phyloP scores from a whole-genome alignment of 2,329 filamentous ascomycete genomes.

The Fusarium citri region DNA sequence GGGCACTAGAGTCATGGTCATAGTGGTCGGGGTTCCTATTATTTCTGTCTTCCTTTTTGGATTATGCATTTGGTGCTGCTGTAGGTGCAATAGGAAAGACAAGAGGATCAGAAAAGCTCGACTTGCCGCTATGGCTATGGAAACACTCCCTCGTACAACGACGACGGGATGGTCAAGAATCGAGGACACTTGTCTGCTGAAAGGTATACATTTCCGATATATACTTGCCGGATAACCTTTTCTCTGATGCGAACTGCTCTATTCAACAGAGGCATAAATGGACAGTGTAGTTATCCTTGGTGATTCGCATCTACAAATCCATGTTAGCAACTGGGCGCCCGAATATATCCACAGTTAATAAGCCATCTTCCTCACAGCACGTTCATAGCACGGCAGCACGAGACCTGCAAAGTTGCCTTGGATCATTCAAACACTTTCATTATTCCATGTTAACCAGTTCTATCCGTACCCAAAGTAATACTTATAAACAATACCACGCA shows the following conservation, averaged over 20 bases:
- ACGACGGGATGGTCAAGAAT: background rate
- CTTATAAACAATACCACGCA: conserved; percentile 32
- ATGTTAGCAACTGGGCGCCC: background rate
- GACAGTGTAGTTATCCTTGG: background rate
- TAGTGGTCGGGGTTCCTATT: background rate
- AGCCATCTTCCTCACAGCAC: background rate
- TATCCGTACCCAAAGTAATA: conserved; percentile 43
- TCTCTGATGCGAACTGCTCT: background rate
- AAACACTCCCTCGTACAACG: background rate
- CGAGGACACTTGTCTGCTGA: background rate
- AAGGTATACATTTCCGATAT: background rate
- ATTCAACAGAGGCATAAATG: background rate
- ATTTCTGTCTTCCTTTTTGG: background rate
- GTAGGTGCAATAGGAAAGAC: background rate
- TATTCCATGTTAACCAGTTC: conserved; percentile 29
- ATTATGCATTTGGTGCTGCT: background rate
- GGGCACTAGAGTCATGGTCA: background rate
- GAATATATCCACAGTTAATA: background rate
- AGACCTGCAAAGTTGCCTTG: background rate
- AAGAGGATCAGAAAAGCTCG: background rate
- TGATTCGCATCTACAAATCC: background rate
- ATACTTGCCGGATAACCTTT: background rate
- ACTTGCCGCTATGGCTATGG: background rate
- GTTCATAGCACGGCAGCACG: background rate
- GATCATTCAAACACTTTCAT: conserved; percentile 24